phyloP scores from a whole-genome alignment of 139 green algal genomes.

The Limnomonas spitsbergensis region DNA sequence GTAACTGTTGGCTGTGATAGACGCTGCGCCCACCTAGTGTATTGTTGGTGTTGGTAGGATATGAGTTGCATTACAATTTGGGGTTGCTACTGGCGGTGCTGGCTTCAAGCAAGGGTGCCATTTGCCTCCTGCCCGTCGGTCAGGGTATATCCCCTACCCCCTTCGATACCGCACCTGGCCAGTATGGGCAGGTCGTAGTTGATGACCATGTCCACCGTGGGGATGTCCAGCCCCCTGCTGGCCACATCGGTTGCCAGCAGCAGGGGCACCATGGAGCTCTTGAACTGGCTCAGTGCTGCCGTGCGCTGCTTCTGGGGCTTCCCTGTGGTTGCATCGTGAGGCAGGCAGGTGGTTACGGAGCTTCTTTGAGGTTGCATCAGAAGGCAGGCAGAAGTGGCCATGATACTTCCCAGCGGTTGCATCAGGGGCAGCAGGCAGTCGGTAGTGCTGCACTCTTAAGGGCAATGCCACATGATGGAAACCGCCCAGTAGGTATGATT shows the following conservation, averaged over 20 bases:
- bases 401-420: no score
- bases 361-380: no score
- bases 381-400: no score
- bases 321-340: constrained; percentile 17
- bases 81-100: neutral
- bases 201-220: constrained; percentile 88
- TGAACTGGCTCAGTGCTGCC: constrained; percentile 75
- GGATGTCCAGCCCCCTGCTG: constrained; percentile 91
- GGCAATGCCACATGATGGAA: no score
- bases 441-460: no score
- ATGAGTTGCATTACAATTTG: neutral
- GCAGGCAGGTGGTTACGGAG: neutral
- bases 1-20: no score
- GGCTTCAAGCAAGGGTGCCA: neutral
- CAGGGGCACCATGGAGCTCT: constrained; percentile 34
- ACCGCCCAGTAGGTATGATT: no score
- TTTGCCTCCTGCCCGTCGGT: neutral
- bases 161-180: constrained; percentile 19
- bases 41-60: no score
- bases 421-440: no score
- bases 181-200: constrained; percentile 88
- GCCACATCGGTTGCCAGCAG: constrained; percentile 72
- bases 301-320: constrained; percentile 76
- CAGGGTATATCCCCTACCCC: neutral
- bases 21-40: no score